phyloP scores from a whole-genome alignment of 768 basidiomycete genomes.

The Kwoniella dendrophila region DNA sequence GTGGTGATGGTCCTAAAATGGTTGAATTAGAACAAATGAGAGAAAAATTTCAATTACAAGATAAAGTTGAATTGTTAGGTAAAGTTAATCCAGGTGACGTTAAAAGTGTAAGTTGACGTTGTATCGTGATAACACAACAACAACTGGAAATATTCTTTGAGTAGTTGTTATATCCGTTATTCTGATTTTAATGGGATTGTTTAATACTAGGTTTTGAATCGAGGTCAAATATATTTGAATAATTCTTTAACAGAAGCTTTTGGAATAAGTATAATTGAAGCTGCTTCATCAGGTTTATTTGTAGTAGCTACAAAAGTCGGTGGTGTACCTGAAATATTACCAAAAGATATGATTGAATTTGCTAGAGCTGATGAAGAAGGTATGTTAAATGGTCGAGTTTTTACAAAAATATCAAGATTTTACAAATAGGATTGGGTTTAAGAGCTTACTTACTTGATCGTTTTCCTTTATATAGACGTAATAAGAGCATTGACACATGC shows the following conservation, averaged over 20 bases:
- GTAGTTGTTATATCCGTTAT: too few relatives aligned
- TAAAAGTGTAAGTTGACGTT: conserved; percentile 63
- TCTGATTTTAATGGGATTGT: background rate
- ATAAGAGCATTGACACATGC: conserved; percentile 80
- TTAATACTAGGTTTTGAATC: conserved; percentile 70
- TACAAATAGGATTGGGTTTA: background rate
- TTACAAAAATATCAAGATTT: background rate
- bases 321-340: conserved; percentile 92
- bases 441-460: background rate
- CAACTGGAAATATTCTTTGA: background rate
- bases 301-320: conserved; percentile 93
- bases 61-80: conserved; percentile 87
- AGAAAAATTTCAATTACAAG: conserved; percentile 84
- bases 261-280: conserved; percentile 96
- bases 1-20: conserved; percentile 93
- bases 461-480: conserved; percentile 64
- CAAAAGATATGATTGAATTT: conserved; percentile 92
- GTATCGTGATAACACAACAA: background rate
- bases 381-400: conserved; percentile 55
- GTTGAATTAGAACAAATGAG: conserved; percentile 94
- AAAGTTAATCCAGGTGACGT: conserved; percentile 79
- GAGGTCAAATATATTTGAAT: conserved; percentile 89
- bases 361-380: conserved; percentile 92
- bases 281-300: conserved; percentile 89
- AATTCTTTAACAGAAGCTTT: conserved; percentile 95